These are phyloP conservation scores for Nicotiana paniculata DNA, from an alignment of 257 asterid species.

Conservation along the genomic window DNA sequence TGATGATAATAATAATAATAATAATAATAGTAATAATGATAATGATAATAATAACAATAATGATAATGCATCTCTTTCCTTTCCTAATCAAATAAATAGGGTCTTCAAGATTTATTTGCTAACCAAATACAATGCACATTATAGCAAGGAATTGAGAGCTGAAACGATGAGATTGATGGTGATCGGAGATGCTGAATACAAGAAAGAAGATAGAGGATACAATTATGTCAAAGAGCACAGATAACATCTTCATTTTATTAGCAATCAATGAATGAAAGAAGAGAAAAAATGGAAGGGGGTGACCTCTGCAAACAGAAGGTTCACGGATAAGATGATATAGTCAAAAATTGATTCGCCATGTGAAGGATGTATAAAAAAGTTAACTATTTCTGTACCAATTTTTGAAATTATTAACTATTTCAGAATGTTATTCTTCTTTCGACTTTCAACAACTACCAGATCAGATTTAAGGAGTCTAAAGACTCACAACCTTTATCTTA, in stretches of 20 bases:
- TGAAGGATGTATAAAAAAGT: neutral
- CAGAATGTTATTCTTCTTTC: neutral
- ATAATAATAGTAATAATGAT: too few relatives aligned
- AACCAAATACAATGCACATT: neutral
- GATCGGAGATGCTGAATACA: neutral
- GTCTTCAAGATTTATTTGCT: neutral
- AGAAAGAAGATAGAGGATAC: neutral
- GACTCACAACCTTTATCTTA: neutral
- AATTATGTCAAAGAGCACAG: neutral
- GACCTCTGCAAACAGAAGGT: neutral
- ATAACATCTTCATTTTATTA: neutral
- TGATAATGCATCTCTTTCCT: neutral
- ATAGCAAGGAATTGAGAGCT: slow-evolving; percentile 2
- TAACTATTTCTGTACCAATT: neutral
- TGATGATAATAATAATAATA: too few relatives aligned
- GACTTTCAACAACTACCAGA: neutral
- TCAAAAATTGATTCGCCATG: neutral
- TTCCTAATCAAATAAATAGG: neutral
- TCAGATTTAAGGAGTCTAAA: neutral
- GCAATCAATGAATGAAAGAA: neutral
- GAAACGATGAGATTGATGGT: neutral
- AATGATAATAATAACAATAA: too few relatives aligned
- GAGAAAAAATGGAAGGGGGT: neutral
- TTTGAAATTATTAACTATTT: neutral
- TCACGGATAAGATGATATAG: neutral